Base-by-base conservation (phyloP, 148 eudicot species). In the Rhododendron mucronatum region DNA sequence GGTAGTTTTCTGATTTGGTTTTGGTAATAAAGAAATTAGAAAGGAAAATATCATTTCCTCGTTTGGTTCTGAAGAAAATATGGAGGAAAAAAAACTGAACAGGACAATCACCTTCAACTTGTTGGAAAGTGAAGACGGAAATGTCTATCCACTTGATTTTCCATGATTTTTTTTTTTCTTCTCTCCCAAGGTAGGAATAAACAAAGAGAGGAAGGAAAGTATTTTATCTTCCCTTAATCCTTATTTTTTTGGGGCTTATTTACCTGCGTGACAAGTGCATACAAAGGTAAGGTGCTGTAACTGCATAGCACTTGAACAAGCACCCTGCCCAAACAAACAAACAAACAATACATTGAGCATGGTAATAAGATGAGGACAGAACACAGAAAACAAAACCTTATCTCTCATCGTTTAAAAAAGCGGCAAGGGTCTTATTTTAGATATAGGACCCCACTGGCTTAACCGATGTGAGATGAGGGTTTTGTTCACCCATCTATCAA, bases 191-290 rank as follows among this genome's bases (percentile, higher is more conserved):
- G 14, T 3, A 10, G 73, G 73, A 67, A 67, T 10, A 67, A 67
- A 67, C 33, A 67, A 67, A 26, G 12, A 9, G n/a, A n/a, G 14
- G 73, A 67, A 26, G 33, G 15, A 26, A 67, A 26, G 73, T 63
- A 18, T 26, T 30, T 30, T 26, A 13, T 30, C 39, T 69, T 69
- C 75, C 37, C 20, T 3, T 13, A 26, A 26, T 10, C 14, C 35
- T 28, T 11, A 35, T 7, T 6, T 75, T 75, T 75, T 75, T 13
- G 3, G 8, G 78, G 30, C 41, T 82, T 39, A 48, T 14, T 88
- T 93, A 96, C 99, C 97, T 95, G 99, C 78, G 97, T 91, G 53
- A 96, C 99, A 77, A 96, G 91, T 76, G 97, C 94, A 91, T 96
- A 96, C 85, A 96, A 79, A 45, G 99, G 99, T 44, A 96, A 86